Evolutionary conservation across 2,329 filamentous ascomycete genomes (phyloP).

Genomic region (Camillea tinctor): DNA sequence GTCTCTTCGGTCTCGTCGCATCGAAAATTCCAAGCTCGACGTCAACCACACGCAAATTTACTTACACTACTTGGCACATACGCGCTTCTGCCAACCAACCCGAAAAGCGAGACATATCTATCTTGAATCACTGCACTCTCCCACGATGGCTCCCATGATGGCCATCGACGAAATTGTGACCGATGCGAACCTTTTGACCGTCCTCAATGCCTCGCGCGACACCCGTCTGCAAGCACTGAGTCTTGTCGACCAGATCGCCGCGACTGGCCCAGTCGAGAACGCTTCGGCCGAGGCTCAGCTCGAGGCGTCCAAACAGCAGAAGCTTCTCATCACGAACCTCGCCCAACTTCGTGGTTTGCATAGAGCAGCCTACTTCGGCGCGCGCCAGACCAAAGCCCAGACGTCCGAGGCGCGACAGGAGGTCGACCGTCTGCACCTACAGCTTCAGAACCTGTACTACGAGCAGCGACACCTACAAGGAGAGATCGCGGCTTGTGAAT

Average conservation of each 20-base stretch:
- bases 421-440: constrained; percentile 86
- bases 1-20: neutral
- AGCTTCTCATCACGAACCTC: constrained; percentile 74
- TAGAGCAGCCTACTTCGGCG: constrained; percentile 74
- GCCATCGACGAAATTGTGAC: constrained; percentile 58
- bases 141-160: constrained; percentile 47
- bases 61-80: neutral
- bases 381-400: constrained; percentile 79
- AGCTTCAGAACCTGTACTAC: constrained; percentile 94
- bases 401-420: constrained; percentile 88
- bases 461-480: constrained; percentile 88
- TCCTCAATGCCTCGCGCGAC: constrained; percentile 70
- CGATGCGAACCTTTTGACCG: constrained; percentile 63
- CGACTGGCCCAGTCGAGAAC: constrained; percentile 43
- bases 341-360: constrained; percentile 80
- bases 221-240: constrained; percentile 70
- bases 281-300: constrained; percentile 50
- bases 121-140: neutral
- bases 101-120: neutral
- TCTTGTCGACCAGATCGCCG: constrained; percentile 55
- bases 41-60: constrained; percentile 3
- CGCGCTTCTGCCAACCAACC: neutral
- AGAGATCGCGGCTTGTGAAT: constrained; percentile 87
- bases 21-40: constrained; percentile 6
- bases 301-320: constrained; percentile 72